phyloP scores from a whole-genome alignment of 179 eudicot genomes.

The Beta lomatogona region DNA sequence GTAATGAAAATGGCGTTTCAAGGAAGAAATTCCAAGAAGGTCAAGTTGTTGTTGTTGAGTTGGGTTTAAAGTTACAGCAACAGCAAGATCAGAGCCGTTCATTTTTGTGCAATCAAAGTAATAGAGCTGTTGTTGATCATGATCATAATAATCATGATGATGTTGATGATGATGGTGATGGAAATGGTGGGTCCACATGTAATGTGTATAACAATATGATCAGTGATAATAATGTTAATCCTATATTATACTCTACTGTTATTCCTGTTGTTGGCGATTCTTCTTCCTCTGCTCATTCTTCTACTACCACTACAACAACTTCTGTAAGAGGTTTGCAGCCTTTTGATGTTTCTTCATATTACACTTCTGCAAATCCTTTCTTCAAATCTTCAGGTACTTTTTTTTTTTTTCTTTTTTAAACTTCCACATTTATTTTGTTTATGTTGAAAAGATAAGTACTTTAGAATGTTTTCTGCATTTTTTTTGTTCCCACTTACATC shows the following conservation, averaged over 20 bases:
- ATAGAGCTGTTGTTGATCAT: conserved; percentile 2
- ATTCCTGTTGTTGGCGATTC: conserved; percentile 17
- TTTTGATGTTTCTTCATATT: conserved; percentile 40
- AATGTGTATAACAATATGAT: conserved; percentile 17
- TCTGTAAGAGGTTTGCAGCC: conserved; percentile 38
- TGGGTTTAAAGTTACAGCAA: conserved; percentile 32
- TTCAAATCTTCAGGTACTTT: conserved; percentile 49
- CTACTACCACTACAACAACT: not conserved
- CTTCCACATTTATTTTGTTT: not conserved
- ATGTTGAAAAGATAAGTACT: conserved; percentile 4
- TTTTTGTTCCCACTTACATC: not conserved
- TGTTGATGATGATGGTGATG: not conserved
- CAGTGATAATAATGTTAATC: conserved; percentile 1
- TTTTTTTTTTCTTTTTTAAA: not conserved
- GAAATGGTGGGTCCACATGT: conserved; percentile 31
- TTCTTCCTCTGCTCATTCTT: conserved; percentile 13
- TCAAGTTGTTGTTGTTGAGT: conserved; percentile 31
- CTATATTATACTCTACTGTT: not conserved
- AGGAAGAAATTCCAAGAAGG: conserved; percentile 24
- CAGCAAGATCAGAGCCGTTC: conserved; percentile 29
- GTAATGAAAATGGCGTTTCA: conserved; percentile 24
- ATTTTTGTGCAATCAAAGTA: conserved; percentile 15
- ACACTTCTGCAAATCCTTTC: conserved; percentile 28
- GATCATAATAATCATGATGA: conserved; percentile 2
- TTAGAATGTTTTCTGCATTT: conserved; percentile 13